These are phyloP conservation scores for Penicillium roqueforti DNA, from an alignment of 495 filamentous ascomycete genomes.

Conservation along the genomic window DNA sequence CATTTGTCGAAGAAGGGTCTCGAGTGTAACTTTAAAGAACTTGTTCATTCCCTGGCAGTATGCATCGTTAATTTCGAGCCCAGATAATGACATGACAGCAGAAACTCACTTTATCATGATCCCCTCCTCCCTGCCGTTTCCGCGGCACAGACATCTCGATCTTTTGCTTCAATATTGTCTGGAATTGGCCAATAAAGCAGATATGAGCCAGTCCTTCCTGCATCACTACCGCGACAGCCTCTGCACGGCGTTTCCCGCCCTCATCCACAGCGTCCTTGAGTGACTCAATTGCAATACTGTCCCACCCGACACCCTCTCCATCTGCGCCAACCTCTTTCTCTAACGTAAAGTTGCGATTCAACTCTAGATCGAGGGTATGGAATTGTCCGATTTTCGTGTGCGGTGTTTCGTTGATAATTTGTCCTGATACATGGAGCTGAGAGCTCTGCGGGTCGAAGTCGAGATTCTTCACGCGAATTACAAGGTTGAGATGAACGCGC, in stretches of 20 bases:
- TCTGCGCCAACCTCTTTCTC: slow-evolving; percentile 54
- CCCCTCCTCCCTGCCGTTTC: slow-evolving; percentile 60
- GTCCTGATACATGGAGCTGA: slow-evolving; percentile 79
- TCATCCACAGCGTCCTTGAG: slow-evolving; percentile 75
- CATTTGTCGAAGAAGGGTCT: slow-evolving; percentile 71
- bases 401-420: slow-evolving; percentile 77
- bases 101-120: slow-evolving; percentile 59
- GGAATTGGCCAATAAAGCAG: slow-evolving; percentile 86
- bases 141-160: slow-evolving; percentile 80
- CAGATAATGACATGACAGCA: neutral
- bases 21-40: slow-evolving; percentile 76
- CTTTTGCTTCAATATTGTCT: slow-evolving; percentile 80
- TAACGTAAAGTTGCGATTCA: slow-evolving; percentile 81
- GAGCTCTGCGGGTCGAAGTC: slow-evolving; percentile 87
- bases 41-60: slow-evolving; percentile 57
- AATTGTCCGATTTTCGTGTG: slow-evolving; percentile 77
- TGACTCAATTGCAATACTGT: slow-evolving; percentile 76
- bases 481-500: slow-evolving; percentile 72
- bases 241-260: slow-evolving; percentile 62
- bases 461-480: slow-evolving; percentile 73
- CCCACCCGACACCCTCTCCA: slow-evolving; percentile 69
- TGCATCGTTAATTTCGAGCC: neutral
- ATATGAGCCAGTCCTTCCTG: slow-evolving; percentile 92
- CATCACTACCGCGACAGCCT: slow-evolving; percentile 87
- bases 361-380: slow-evolving; percentile 87